A percentile compares a stretch with the other conserved stretches of the same genome.
Evolutionary conservation across 805 yeast species (phyloP).

Genomic region (Vanderwaltozyma yarrowii): DNA sequence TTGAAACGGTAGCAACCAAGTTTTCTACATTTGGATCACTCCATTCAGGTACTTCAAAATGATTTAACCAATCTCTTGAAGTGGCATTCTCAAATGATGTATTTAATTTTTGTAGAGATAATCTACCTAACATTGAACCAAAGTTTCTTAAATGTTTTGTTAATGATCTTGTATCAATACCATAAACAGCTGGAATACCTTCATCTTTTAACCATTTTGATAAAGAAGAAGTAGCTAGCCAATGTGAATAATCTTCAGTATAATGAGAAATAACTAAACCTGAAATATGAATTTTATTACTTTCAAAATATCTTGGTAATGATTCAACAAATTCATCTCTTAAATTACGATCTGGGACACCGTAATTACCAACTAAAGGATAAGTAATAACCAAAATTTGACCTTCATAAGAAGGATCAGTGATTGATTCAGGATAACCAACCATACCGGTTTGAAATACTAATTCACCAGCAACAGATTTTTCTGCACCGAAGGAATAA

Average conservation of each 20-base stretch:
- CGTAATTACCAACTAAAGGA: slow-evolving; percentile 96
- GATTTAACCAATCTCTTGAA: slow-evolving; percentile 44
- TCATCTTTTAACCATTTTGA: slow-evolving; percentile 90
- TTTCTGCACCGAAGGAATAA: slow-evolving; percentile 92
- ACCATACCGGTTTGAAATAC: slow-evolving; percentile 99
- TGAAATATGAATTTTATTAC: slow-evolving; percentile 85
- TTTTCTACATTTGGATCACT: slow-evolving; percentile 85
- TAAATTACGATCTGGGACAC: slow-evolving; percentile 86
- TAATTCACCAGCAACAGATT: slow-evolving; percentile 87
- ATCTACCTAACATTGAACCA: slow-evolving; percentile 90
- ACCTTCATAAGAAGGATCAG: slow-evolving; percentile 97
- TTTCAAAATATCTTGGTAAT: slow-evolving; percentile 89
- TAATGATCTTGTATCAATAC: slow-evolving; percentile 92
- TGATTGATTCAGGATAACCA: slow-evolving; percentile 95
- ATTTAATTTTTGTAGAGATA: slow-evolving; percentile 46
- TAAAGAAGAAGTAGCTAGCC: slow-evolving; percentile 81
- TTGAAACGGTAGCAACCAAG: slow-evolving; percentile 85
- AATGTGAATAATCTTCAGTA: slow-evolving; percentile 93
- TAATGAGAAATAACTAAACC: slow-evolving; percentile 95
- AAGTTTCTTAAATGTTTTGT: slow-evolving; percentile 87
- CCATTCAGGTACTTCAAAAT: slow-evolving; percentile 77
- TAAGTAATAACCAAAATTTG: slow-evolving; percentile 94
- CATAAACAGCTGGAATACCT: slow-evolving; percentile 92
- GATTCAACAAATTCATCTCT: slow-evolving; percentile 64
- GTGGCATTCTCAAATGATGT: slow-evolving; percentile 24